These are phyloP conservation scores for Leishmania guyanensis DNA, from an alignment of 208 protist genomes.

Conservation along the genomic window DNA sequence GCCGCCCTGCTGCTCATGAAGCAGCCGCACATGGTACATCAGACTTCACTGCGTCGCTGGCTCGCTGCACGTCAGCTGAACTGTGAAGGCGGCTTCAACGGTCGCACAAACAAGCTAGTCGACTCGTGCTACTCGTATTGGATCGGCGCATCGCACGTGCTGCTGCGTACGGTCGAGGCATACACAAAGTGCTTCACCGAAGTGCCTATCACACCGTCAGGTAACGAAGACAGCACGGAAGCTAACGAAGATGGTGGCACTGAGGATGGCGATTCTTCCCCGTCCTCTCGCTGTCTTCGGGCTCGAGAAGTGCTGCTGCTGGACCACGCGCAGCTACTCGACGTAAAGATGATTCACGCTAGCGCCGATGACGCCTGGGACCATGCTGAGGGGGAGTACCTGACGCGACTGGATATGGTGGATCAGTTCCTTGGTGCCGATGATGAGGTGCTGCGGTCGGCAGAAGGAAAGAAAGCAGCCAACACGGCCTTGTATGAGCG, in stretches of 20 bases:
- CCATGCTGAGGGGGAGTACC: constrained; percentile 32
- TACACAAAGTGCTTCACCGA: constrained; percentile 34
- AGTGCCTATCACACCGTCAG: not conserved
- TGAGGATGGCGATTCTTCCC: not conserved
- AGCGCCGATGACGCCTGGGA: constrained; percentile 40
- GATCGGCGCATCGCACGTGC: constrained; percentile 89
- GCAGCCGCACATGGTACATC: constrained; percentile 55
- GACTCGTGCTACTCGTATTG: constrained; percentile 98
- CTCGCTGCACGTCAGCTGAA: constrained; percentile 72
- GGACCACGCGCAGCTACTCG: constrained; percentile 72
- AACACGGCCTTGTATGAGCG: constrained; percentile 16
- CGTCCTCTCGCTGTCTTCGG: constrained; percentile 26
- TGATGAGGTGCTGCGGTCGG: constrained; percentile 19
- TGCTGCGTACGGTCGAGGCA: constrained; percentile 55
- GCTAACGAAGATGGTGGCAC: not conserved
- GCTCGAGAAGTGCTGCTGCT: constrained; percentile 65
- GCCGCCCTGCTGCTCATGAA: constrained; percentile 75
- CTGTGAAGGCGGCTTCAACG: constrained; percentile 93
- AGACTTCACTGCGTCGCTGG: constrained; percentile 69
- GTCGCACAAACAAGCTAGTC: constrained; percentile 97
- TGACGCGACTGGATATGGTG: constrained; percentile 22
- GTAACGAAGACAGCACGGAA: not conserved
- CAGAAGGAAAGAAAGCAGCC: not conserved
- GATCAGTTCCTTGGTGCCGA: constrained; percentile 45
- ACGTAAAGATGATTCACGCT: constrained; percentile 24